Evolutionary conservation across 2,329 filamentous ascomycete species (phyloP), one percentile per base, ranked within the genome.

Genomic region (Exophiala sp.): DNA sequence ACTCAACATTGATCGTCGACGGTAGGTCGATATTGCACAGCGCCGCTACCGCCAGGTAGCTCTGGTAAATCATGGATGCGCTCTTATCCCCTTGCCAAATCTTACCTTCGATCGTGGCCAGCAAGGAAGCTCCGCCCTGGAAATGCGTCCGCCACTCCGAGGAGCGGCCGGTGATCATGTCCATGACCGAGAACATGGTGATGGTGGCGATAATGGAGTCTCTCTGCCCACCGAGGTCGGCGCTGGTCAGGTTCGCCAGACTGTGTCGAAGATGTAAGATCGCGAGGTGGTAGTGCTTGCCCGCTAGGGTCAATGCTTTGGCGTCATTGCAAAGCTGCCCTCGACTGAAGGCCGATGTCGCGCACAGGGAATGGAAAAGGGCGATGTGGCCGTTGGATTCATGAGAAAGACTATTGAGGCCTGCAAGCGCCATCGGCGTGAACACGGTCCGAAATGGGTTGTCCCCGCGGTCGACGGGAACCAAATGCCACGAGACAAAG

Each of bases 211-310:
- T 45, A 11, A 57, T 57, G 37, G 50, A 45, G 24, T 44, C 48
- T 2, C 21, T 59, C 58, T 57, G 54, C 2, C 37, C 14, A 24
- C 52, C 51, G 19, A 49, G 19, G 27, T 23, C 23, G 23, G 46
- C 11, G 30, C 39, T 23, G 30, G 48, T 37, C 30, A 62, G 56
- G 68, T 14, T 63, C 71, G 5, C 70, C 63, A 3, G 63, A 70
- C 22, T 64, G 21, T 58, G 52, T 11, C 62, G 56, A 18, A 65
- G 48, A 44, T 65, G 62, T 21, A 56, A 55, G 38, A 65, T 54
- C 6, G 62, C 62, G 11, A 61, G 56, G 16, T 65, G 61, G 27
- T 64, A 62, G 43, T 64, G 63, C 19, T 58, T 55, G 48, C 60
- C 56, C 3, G 63, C 63, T 5, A 63, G 41, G 2, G 63, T 62